Percentiles rank a stretch among this genome's conserved stretches.
phyloP scores from a whole-genome alignment of 2,329 filamentous ascomycete species.

The Lachnum nothofagi region DNA sequence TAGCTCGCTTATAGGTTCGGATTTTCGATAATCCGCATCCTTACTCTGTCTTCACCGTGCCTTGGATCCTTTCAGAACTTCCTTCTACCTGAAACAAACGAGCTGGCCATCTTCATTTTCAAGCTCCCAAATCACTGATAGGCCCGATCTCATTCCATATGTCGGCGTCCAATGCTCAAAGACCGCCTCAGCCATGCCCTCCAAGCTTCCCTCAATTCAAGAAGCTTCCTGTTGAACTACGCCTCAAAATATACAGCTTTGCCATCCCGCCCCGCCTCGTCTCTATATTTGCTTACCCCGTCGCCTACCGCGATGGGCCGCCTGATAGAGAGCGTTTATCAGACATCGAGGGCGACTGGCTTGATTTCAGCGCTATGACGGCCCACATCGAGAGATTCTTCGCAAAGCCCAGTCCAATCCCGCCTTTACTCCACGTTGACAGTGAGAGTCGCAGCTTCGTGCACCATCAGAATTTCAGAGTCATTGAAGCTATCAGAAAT shows the following conservation, averaged over 20 bases:
- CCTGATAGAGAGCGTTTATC: neutral
- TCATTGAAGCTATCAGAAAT: neutral
- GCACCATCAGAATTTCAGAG: neutral
- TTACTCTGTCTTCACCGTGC: too few species aligned
- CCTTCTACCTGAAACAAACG: too few species aligned
- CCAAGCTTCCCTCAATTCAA: neutral
- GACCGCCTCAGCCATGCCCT: too few species aligned
- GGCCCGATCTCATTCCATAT: too few species aligned
- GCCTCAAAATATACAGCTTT: neutral
- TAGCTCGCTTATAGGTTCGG: too few species aligned
- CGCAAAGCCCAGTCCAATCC: neutral
- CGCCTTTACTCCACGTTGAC: neutral
- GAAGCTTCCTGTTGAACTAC: neutral
- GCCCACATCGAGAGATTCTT: neutral
- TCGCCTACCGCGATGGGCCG: neutral
- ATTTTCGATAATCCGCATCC: too few species aligned
- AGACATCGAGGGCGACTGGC: neutral
- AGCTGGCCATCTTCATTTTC: too few species aligned
- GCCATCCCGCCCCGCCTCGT: neutral
- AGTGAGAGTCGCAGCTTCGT: neutral
- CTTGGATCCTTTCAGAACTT: too few species aligned
- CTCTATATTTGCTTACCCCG: neutral
- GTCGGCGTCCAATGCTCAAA: too few species aligned
- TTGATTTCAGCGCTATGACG: neutral
- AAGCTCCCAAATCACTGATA: too few species aligned